phyloP scores from a whole-genome alignment of 805 yeast species.

The Wickerhamiella alocasiicola region DNA sequence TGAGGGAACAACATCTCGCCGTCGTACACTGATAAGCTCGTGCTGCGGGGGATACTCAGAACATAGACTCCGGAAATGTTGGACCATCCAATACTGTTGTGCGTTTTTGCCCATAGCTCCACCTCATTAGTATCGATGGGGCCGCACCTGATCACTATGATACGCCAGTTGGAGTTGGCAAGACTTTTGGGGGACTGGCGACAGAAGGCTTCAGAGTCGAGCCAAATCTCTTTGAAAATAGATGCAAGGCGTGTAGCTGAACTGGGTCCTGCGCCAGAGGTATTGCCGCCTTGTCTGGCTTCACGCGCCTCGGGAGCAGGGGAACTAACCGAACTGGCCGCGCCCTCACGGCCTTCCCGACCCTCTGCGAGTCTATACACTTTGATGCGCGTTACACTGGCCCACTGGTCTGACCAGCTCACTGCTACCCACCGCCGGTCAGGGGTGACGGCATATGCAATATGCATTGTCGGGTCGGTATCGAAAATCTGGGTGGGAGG shows the following conservation, averaged over 20 bases:
- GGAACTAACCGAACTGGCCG: neutral
- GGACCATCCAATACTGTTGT: neutral
- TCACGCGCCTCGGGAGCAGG: neutral
- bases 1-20: conserved; percentile 12
- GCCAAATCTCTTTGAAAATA: conserved; percentile 18
- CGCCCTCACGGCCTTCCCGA: too few relatives aligned
- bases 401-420: conserved; percentile 82
- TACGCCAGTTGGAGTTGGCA: conserved; percentile 23
- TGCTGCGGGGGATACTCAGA: conserved; percentile 15
- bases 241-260: conserved; percentile 8
- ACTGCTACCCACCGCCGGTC: conserved; percentile 79
- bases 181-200: conserved; percentile 4
- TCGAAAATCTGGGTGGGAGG: conserved; percentile 28
- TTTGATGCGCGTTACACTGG: conserved; percentile 46
- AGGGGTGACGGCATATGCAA: conserved; percentile 71
- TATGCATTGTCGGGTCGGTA: conserved; percentile 71
- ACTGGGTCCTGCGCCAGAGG: neutral
- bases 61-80: conserved; percentile 5
- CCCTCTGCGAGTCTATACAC: conserved; percentile 31
- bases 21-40: conserved; percentile 5
- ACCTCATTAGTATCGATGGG: conserved; percentile 26
- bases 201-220: conserved; percentile 12
- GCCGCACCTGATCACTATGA: conserved; percentile 28
- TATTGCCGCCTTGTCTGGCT: neutral
- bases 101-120: conserved; percentile 21